Percentiles rank a stretch among this genome's conserved stretches.
These are phyloP conservation scores for Blumeriella jaapii DNA, from an alignment of 2,329 filamentous ascomycete species.

Conservation along the genomic window DNA sequence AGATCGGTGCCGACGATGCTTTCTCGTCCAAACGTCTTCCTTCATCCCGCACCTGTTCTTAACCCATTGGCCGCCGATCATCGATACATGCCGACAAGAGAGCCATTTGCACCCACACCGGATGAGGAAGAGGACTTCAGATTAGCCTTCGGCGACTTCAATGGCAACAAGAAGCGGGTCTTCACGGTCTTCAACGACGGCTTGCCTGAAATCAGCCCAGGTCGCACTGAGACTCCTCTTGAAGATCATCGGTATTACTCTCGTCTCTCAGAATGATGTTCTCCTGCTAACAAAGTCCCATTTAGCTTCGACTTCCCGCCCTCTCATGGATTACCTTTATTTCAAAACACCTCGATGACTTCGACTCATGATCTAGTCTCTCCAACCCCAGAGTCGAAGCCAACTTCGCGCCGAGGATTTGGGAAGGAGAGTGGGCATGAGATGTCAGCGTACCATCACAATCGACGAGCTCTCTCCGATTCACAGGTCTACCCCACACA, in stretches of 20 bases:
- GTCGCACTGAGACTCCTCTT: conserved; percentile 24
- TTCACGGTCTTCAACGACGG: conserved; percentile 25
- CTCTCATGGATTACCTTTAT: conserved; percentile 16
- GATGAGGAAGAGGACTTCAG: conserved; percentile 27
- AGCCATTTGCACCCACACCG: too few species aligned
- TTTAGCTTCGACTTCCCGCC: conserved; percentile 20
- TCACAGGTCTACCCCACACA: conserved; percentile 22
- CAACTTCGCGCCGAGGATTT: conserved; percentile 11
- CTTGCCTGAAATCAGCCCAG: conserved; percentile 21
- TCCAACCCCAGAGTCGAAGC: conserved; percentile 20
- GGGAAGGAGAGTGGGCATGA: conserved; percentile 22
- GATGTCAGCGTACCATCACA: conserved; percentile 8
- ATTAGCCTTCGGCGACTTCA: conserved; percentile 19
- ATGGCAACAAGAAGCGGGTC: conserved; percentile 21
- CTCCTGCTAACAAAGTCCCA: conserved; percentile 1
- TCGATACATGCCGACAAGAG: conserved; percentile 13
- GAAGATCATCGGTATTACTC: conserved; percentile 22
- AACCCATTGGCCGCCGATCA: conserved; percentile 18
- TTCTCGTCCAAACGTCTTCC: conserved; percentile 7
- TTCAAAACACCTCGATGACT: conserved; percentile 8
- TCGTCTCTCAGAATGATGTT: background rate
- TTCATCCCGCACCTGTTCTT: conserved; percentile 12
- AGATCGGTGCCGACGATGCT: conserved; percentile 6
- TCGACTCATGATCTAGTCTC: conserved; percentile 12
- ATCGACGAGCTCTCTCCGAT: conserved; percentile 13